These are phyloP conservation scores for Cnidoscolus chayamansa DNA, from an alignment of 441 rosid species.

Conservation along the genomic window DNA sequence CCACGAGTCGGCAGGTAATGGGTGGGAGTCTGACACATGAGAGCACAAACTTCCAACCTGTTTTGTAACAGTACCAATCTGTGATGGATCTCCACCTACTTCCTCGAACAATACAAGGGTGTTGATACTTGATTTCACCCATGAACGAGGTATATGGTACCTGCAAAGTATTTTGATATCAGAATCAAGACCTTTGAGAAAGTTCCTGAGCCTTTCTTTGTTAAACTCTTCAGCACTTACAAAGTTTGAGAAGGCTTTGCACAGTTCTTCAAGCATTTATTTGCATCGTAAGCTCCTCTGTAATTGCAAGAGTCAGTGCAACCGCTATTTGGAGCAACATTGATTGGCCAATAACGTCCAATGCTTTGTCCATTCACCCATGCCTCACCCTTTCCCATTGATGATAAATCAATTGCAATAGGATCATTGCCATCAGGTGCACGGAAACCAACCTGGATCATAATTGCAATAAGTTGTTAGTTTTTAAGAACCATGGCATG, in stretches of 20 bases:
- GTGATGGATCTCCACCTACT: slow-evolving; percentile 84
- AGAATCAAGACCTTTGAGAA: slow-evolving; percentile 5
- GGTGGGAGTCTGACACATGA: slow-evolving; percentile 70
- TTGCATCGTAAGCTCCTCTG: slow-evolving; percentile 60
- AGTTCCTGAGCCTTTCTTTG: slow-evolving; percentile 1
- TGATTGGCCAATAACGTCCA: slow-evolving; percentile 94
- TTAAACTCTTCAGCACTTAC: slow-evolving; percentile 45
- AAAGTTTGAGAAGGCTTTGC: slow-evolving; percentile 85
- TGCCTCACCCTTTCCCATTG: slow-evolving; percentile 92
- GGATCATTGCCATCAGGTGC: slow-evolving; percentile 73
- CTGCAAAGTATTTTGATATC: slow-evolving; percentile 34
- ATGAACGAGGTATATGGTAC: slow-evolving; percentile 93
- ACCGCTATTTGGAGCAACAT: slow-evolving; percentile 43
- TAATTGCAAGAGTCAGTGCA: slow-evolving; percentile 69
- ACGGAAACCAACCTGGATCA: slow-evolving; percentile 59
- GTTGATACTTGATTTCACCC: slow-evolving; percentile 74
- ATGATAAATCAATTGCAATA: slow-evolving; percentile 76
- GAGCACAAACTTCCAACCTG: slow-evolving; percentile 59
- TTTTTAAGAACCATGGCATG: neutral
- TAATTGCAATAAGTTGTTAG: slow-evolving; percentile 17
- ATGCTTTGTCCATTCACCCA: slow-evolving; percentile 98
- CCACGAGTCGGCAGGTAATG: slow-evolving; percentile 73
- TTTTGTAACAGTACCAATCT: slow-evolving; percentile 52
- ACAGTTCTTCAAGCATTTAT: slow-evolving; percentile 81
- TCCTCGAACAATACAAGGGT: slow-evolving; percentile 86